Conservation (phyloP, 2,329 filamentous ascomycete genomes). For the Phialophora expanda region DNA sequence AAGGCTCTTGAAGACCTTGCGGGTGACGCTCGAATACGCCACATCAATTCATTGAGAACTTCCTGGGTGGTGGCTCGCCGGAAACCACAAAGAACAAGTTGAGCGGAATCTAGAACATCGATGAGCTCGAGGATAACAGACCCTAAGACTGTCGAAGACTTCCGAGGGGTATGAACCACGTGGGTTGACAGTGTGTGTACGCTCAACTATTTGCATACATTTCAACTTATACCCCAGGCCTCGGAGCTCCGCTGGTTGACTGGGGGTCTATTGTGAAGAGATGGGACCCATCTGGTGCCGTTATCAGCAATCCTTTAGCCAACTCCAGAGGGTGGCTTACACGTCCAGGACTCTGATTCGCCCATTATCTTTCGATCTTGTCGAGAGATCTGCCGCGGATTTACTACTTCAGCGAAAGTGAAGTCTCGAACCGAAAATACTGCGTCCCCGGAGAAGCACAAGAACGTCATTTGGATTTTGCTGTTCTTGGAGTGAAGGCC, state of each 20-base stretch:
- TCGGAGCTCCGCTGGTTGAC: conserved; percentile 24
- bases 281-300: conserved; percentile 21
- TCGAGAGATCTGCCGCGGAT: conserved; percentile 35
- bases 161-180: conserved; percentile 17
- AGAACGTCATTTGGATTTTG: conserved; percentile 30
- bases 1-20: not conserved
- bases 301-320: conserved; percentile 29
- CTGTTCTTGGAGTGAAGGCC: not conserved
- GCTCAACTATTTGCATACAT: conserved; percentile 23
- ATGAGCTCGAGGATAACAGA: not conserved
- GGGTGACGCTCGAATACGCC: not conserved
- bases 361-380: conserved; percentile 20
- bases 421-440: conserved; percentile 17
- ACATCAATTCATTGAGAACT: not conserved
- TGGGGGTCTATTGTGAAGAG: conserved; percentile 9
- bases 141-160: not conserved
- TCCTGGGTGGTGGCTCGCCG: not conserved
- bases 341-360: conserved; percentile 23
- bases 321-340: conserved; percentile 21
- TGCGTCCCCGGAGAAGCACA: conserved; percentile 36
- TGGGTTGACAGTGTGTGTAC: conserved; percentile 7
- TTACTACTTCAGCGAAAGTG: conserved; percentile 21
- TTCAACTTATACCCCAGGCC: conserved; percentile 9
- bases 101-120: conserved; percentile 6
- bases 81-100: not conserved